Conservation (phyloP, 352 stramenopile species). For the Phytophthora vignae region DNA sequence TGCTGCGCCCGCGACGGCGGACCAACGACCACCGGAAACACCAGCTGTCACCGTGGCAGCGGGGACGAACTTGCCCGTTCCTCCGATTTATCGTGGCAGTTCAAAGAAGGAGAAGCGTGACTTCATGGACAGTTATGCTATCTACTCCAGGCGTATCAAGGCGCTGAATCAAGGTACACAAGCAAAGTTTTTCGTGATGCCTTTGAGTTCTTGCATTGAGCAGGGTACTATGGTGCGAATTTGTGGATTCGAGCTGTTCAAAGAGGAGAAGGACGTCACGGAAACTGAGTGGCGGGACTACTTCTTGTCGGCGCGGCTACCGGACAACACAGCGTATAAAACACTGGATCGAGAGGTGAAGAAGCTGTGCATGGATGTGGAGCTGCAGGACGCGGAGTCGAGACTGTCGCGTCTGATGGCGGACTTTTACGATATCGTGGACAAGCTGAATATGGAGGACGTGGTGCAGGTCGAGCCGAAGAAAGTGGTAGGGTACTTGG, state of each 20-base stretch:
- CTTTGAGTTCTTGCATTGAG: neutral
- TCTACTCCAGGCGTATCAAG: no score
- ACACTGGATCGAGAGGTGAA: slow-evolving; percentile 5
- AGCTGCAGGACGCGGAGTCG: slow-evolving; percentile 4
- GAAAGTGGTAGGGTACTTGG: slow-evolving; percentile 5
- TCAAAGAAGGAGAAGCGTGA: no score
- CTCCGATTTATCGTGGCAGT: no score
- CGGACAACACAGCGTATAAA: slow-evolving; percentile 10
- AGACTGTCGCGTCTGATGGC: neutral
- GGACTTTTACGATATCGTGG: slow-evolving; percentile 2
- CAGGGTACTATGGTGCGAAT: neutral
- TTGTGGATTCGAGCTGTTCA: neutral
- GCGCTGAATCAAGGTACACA: neutral
- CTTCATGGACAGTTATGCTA: no score
- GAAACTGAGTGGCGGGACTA: slow-evolving; percentile 5
- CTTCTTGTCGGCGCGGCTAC: neutral
- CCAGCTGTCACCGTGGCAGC: neutral
- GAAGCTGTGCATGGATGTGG: slow-evolving; percentile 1
- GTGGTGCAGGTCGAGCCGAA: neutral
- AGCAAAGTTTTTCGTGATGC: neutral
- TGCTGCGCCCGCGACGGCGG: neutral
- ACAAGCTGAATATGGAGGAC: slow-evolving; percentile 11
- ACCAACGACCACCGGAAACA: neutral
- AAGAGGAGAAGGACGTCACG: slow-evolving; percentile 1
- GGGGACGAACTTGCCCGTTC: no score